A percentile compares a stretch with the other conserved stretches of the same genome.
Conservation (phyloP, 1,284 basidiomycete genomes). For the Microbotryum intermedium region DNA sequence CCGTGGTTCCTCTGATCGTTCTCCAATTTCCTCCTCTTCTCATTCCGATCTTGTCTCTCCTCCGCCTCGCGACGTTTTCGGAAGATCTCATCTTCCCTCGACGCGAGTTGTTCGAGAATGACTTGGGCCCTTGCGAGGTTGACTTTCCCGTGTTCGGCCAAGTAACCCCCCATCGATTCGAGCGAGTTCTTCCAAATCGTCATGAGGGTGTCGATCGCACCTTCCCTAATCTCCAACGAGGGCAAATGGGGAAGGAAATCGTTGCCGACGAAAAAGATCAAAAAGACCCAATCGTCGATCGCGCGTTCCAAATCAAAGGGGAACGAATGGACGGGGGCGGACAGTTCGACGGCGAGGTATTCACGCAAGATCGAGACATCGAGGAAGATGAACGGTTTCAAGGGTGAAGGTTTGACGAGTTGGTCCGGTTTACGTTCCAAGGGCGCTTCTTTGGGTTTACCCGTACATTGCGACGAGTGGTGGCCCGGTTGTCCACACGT, state of each 20-base stretch:
- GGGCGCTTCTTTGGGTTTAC: conserved; percentile 38
- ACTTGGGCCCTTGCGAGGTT: conserved; percentile 79
- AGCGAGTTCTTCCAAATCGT: conserved; percentile 92
- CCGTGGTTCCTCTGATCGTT: conserved; percentile 44
- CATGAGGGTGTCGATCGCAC: conserved; percentile 92
- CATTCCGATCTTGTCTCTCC: conserved; percentile 76
- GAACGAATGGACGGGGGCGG: conserved; percentile 66
- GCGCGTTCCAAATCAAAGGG: conserved; percentile 93
- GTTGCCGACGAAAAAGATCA: conserved; percentile 99
- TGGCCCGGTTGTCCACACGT: conserved; percentile 92
- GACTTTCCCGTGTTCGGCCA: conserved; percentile 87
- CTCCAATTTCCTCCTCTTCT: conserved; percentile 70
- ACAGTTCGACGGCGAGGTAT: conserved; percentile 92
- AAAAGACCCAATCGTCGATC: conserved; percentile 98
- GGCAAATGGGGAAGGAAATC: conserved; percentile 98
- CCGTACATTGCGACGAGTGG: conserved; percentile 85
- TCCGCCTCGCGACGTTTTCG: conserved; percentile 82
- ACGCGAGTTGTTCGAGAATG: conserved; percentile 88
- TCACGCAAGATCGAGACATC: conserved; percentile 92
- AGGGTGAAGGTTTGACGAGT: conserved; percentile 53
- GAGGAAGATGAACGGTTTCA: conserved; percentile 99
- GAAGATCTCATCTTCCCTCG: conserved; percentile 93
- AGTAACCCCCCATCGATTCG: conserved; percentile 89
- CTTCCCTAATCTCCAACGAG: conserved; percentile 96
- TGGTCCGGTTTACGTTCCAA: conserved; percentile 36